Conservation (phyloP, 352 stramenopile species). For the Pythium oligandrum region DNA sequence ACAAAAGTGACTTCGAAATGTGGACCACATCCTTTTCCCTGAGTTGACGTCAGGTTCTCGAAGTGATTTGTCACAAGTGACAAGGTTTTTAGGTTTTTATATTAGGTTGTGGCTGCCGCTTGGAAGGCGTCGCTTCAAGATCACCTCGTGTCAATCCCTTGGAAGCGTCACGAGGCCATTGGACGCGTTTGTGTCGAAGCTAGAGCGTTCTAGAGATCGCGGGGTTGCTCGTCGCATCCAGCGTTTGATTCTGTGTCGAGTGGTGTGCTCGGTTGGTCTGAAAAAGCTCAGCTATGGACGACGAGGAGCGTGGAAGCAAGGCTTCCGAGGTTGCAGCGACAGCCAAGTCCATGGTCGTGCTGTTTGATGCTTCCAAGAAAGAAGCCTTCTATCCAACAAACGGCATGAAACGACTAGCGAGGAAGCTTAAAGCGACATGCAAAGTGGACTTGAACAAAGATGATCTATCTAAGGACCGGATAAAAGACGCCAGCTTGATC, state of each 20-base stretch:
- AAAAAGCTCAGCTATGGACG: slow-evolving; percentile 10
- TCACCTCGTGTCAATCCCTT: not conserved
- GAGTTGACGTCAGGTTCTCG: slow-evolving; percentile 5
- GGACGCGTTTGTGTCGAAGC: too few species aligned
- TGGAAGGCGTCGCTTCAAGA: not conserved
- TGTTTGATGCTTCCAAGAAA: slow-evolving; percentile 94
- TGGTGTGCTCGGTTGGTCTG: too few species aligned
- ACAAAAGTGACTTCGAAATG: too few species aligned
- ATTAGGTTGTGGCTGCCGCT: not conserved
- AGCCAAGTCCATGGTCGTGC: slow-evolving; percentile 29
- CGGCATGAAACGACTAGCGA: slow-evolving; percentile 93
- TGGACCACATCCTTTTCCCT: too few species aligned
- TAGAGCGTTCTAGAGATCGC: not conserved
- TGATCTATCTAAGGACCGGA: slow-evolving; percentile 82
- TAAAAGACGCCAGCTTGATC: slow-evolving; percentile 84
- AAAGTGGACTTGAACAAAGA: slow-evolving; percentile 96
- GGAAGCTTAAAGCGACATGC: slow-evolving; percentile 81
- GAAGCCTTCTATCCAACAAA: slow-evolving; percentile 89
- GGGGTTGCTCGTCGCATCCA: slow-evolving; percentile 3
- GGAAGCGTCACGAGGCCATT: not conserved
- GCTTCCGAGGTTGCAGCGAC: not conserved
- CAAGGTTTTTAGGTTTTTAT: slow-evolving; percentile 16
- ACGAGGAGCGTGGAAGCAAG: not conserved
- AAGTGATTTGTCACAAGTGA: not conserved
- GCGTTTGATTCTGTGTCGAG: too few species aligned